These are phyloP conservation scores for Uronychia setigera DNA, from an alignment of 73 alveolate genomes.

Conservation along the genomic window DNA sequence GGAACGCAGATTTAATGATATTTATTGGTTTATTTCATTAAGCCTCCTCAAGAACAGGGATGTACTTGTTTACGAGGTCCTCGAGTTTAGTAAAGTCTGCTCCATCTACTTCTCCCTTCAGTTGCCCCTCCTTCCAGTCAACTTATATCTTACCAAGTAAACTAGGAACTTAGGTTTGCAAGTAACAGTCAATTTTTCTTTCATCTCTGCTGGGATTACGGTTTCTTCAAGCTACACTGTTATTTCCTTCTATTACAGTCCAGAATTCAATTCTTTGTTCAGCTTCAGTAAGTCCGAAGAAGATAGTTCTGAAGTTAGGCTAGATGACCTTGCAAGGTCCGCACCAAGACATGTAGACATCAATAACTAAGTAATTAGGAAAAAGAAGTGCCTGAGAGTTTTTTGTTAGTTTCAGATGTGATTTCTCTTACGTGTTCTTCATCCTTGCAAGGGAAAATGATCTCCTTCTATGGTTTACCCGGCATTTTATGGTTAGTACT, in stretches of 20 bases:
- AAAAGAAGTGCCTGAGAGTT: constrained; percentile 15
- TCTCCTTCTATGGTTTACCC: constrained; percentile 47
- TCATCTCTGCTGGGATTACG: constrained; percentile 21
- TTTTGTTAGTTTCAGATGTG: constrained; percentile 23
- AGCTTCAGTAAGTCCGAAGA: constrained; percentile 57
- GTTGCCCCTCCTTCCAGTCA: constrained; percentile 50
- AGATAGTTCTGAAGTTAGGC: constrained; percentile 63
- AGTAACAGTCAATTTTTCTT: constrained; percentile 9
- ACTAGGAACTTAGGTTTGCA: constrained; percentile 62
- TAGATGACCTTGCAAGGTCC: constrained; percentile 73
- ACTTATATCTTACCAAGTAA: constrained; percentile 16
- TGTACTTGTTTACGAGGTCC: constrained; percentile 32
- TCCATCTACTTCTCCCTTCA: constrained; percentile 60
- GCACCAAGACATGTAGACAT: constrained; percentile 51
- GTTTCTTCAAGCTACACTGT: constrained; percentile 21
- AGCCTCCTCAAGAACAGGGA: constrained; percentile 64
- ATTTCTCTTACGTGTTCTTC: constrained; percentile 22
- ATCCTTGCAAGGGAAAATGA: constrained; percentile 23
- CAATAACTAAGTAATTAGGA: constrained; percentile 24
- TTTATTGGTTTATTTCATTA: too few relatives aligned
- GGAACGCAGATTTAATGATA: too few relatives aligned
- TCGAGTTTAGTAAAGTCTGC: constrained; percentile 59
- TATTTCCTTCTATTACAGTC: constrained; percentile 11
- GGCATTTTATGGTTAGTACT: too few relatives aligned
- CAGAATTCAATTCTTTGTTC: constrained; percentile 62